A percentile compares a stretch with the other conserved stretches of the same genome.
Conservation (phyloP, 2,329 filamentous ascomycete species). For the Diaporthe caulivora region DNA sequence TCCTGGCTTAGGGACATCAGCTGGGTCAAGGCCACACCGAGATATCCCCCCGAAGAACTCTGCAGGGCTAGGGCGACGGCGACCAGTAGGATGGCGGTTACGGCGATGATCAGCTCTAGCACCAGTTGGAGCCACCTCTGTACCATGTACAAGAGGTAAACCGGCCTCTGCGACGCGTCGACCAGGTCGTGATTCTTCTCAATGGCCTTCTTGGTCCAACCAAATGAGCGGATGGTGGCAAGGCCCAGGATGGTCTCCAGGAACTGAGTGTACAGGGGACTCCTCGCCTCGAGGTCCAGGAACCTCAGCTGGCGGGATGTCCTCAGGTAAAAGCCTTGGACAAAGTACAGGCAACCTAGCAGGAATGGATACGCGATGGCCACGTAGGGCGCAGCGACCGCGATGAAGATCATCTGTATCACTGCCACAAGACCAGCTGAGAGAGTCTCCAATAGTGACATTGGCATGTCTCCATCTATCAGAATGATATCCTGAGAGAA, state of each 20-base stretch:
- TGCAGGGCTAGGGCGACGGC: conserved; percentile 49
- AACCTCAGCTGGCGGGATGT: conserved; percentile 58
- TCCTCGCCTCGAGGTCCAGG: conserved; percentile 57
- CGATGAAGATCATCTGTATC: conserved; percentile 44
- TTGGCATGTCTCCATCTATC: conserved; percentile 13
- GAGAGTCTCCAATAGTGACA: background rate
- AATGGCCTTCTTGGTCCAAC: conserved; percentile 49
- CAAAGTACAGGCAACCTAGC: conserved; percentile 43
- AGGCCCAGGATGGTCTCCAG: conserved; percentile 62
- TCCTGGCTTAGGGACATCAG: background rate
- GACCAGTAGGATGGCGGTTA: conserved; percentile 59
- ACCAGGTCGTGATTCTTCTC: conserved; percentile 42
- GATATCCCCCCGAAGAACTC: conserved; percentile 1
- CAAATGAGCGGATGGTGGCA: conserved; percentile 61
- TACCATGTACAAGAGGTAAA: conserved; percentile 65
- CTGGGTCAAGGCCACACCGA: conserved; percentile 16
- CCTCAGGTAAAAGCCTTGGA: conserved; percentile 55
- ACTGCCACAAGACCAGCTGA: conserved; percentile 38
- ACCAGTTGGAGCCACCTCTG: conserved; percentile 67
- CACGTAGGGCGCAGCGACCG: conserved; percentile 45
- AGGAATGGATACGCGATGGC: conserved; percentile 46
- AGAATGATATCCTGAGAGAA: conserved; percentile 24
- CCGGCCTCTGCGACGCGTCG: conserved; percentile 63
- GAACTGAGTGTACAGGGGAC: conserved; percentile 55
- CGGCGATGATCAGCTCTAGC: conserved; percentile 63